Conservation (phyloP, 805 yeast genomes). For the Yueomyces sinensis region DNA sequence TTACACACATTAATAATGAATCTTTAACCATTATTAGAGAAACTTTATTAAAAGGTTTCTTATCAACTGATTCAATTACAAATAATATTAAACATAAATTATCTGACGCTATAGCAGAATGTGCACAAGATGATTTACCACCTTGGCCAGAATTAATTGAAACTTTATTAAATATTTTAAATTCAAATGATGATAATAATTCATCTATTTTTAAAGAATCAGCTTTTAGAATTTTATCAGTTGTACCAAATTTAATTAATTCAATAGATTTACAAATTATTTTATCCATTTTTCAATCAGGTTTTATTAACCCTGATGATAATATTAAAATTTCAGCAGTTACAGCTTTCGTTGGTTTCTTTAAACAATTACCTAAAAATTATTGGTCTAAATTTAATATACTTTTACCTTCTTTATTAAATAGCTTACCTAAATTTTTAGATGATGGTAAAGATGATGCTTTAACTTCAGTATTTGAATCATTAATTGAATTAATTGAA, state of each 20-base stretch:
- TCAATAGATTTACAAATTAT: constrained; percentile 39
- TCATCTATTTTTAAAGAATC: constrained; percentile 88
- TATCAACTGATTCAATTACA: constrained; percentile 45
- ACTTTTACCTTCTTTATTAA: constrained; percentile 69
- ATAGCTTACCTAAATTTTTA: constrained; percentile 75
- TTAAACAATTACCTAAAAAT: constrained; percentile 65
- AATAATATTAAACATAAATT: constrained; percentile 77
- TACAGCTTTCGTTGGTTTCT: constrained; percentile 83
- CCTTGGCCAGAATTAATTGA: constrained; percentile 74
- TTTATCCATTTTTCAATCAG: constrained; percentile 61
- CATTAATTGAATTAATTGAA: constrained; percentile 79
- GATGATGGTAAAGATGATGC: constrained; percentile 70
- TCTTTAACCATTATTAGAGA: constrained; percentile 51
- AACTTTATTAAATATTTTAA: constrained; percentile 55
- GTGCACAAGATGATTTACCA: constrained; percentile 55
- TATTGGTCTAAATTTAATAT: constrained; percentile 69
- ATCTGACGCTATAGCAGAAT: constrained; percentile 88
- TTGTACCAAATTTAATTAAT: constrained; percentile 69
- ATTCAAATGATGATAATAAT: constrained; percentile 40
- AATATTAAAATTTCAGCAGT: constrained; percentile 85
- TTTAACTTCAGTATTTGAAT: constrained; percentile 76
- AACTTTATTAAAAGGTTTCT: constrained; percentile 61
- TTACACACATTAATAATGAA: constrained; percentile 51
- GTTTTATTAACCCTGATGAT: constrained; percentile 69
- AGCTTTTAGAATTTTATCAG: constrained; percentile 76